phyloP scores from a whole-genome alignment of 306 rosid species.

The Ceratonia siliqua region DNA sequence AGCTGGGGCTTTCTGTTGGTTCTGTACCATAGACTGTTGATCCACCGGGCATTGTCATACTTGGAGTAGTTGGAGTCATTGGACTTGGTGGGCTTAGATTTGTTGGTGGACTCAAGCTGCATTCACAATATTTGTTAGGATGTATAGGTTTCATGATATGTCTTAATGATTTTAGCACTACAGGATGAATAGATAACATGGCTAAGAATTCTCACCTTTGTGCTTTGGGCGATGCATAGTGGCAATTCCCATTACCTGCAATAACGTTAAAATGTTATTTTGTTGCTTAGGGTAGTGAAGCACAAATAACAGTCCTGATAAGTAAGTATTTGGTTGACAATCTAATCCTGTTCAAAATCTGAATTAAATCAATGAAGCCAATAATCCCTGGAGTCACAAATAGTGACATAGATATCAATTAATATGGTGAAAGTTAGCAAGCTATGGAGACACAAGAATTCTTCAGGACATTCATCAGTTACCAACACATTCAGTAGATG shows the following conservation, averaged over 20 bases:
- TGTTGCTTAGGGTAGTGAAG: not conserved
- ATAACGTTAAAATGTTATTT: slow-evolving; percentile 20
- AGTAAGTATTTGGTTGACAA: slow-evolving; percentile 7
- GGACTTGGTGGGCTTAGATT: slow-evolving; percentile 38
- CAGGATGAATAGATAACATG: slow-evolving; percentile 23
- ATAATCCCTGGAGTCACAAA: not conserved
- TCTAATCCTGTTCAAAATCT: slow-evolving; percentile 3
- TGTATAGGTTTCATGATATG: slow-evolving; percentile 7
- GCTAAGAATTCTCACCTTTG: slow-evolving; percentile 57
- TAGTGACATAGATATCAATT: not conserved
- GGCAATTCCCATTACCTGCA: slow-evolving; percentile 91
- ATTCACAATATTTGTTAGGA: slow-evolving; percentile 24
- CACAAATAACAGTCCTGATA: not conserved
- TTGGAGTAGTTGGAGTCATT: slow-evolving; percentile 46
- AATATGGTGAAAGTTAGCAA: not conserved
- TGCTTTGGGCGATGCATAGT: slow-evolving; percentile 58
- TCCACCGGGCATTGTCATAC: slow-evolving; percentile 65
- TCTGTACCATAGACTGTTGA: slow-evolving; percentile 64
- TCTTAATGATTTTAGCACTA: not conserved
- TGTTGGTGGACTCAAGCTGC: slow-evolving; percentile 61
- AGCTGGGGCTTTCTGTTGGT: slow-evolving; percentile 74
- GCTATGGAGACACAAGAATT: not conserved
- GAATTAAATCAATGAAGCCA: not conserved
- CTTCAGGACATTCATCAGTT: slow-evolving; percentile 2
- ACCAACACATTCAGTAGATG: not conserved